Conservation (phyloP, 768 basidiomycete genomes). For the Rhizopogon sp. region DNA sequence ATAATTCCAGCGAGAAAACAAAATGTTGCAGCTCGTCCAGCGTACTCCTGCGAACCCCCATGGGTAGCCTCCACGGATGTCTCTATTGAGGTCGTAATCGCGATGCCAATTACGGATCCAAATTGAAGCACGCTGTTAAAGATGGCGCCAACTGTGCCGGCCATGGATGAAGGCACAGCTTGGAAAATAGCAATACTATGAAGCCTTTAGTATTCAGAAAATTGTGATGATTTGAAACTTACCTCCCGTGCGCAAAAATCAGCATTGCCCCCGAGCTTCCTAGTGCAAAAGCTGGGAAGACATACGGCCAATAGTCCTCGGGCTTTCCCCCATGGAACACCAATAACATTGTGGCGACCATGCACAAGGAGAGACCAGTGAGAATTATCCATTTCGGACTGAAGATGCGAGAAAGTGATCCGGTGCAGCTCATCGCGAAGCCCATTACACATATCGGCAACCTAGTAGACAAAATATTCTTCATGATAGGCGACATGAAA, state of each 20-base stretch:
- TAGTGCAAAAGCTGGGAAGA: constrained; percentile 46
- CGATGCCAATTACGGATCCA: constrained; percentile 47
- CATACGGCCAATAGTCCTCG: constrained; percentile 39
- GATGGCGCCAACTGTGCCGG: constrained; percentile 53
- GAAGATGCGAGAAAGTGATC: constrained; percentile 31
- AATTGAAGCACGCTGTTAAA: constrained; percentile 51
- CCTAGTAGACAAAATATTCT: constrained; percentile 14
- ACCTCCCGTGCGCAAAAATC: constrained; percentile 44
- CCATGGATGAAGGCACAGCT: constrained; percentile 38
- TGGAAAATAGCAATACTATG: constrained; percentile 47
- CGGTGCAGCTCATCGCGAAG: constrained; percentile 33
- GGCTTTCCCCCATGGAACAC: constrained; percentile 35
- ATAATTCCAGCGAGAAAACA: constrained; percentile 40
- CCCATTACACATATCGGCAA: constrained; percentile 37
- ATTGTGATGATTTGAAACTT: constrained; percentile 12
- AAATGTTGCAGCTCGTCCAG: constrained; percentile 39
- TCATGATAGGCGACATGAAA: no score
- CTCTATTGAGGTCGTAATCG: constrained; percentile 45
- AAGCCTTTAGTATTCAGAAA: neutral
- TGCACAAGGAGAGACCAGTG: constrained; percentile 31
- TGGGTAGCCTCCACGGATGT: constrained; percentile 33
- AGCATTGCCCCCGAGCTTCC: constrained; percentile 44
- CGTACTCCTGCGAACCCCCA: constrained; percentile 27
- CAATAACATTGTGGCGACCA: constrained; percentile 36
- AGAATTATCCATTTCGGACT: constrained; percentile 43